A percentile compares a stretch with the other conserved stretches of the same genome.
Conservation (phyloP, 2,329 filamentous ascomycete species). For the Xylaria sp. region DNA sequence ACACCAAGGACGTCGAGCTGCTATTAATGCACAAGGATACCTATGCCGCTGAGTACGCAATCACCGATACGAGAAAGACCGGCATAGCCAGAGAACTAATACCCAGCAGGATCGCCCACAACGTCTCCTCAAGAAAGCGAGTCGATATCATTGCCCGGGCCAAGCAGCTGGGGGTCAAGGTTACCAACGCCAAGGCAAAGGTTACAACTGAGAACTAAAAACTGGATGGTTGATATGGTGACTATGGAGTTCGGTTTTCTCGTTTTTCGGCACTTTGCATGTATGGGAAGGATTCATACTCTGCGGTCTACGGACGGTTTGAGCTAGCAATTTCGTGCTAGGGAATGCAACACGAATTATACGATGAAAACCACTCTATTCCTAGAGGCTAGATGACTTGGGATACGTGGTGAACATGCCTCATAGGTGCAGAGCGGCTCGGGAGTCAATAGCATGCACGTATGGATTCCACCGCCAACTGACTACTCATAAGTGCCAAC, state of each 20-base stretch:
- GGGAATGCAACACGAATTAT: slow-evolving; percentile 50
- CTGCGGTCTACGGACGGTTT: slow-evolving; percentile 50
- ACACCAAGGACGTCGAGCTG: slow-evolving; percentile 93
- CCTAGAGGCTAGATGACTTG: slow-evolving; percentile 28
- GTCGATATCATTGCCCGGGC: slow-evolving; percentile 97
- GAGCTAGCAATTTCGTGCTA: slow-evolving; percentile 51
- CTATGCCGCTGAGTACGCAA: slow-evolving; percentile 94
- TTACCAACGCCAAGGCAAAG: slow-evolving; percentile 99
- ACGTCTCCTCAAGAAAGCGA: slow-evolving; percentile 98
- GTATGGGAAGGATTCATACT: slow-evolving; percentile 51
- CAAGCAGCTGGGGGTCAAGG: slow-evolving; percentile 99
- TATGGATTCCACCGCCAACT: slow-evolving; percentile 22
- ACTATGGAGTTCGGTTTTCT: slow-evolving; percentile 50
- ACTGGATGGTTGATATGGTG: slow-evolving; percentile 42
- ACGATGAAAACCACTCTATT: slow-evolving; percentile 44
- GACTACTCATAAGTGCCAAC: slow-evolving; percentile 21
- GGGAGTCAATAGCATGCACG: slow-evolving; percentile 19
- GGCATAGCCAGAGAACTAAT: slow-evolving; percentile 50
- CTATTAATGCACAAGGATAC: slow-evolving; percentile 99
- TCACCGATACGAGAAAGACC: slow-evolving; percentile 3
- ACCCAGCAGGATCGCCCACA: slow-evolving; percentile 86
- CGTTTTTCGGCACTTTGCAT: slow-evolving; percentile 51
- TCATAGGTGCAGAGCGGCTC: slow-evolving; percentile 27
- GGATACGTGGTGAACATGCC: slow-evolving; percentile 34
- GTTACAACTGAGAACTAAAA: slow-evolving; percentile 91